Evolutionary conservation across 345 rosid species (phyloP).

Genomic region (Iberis pinnata): DNA sequence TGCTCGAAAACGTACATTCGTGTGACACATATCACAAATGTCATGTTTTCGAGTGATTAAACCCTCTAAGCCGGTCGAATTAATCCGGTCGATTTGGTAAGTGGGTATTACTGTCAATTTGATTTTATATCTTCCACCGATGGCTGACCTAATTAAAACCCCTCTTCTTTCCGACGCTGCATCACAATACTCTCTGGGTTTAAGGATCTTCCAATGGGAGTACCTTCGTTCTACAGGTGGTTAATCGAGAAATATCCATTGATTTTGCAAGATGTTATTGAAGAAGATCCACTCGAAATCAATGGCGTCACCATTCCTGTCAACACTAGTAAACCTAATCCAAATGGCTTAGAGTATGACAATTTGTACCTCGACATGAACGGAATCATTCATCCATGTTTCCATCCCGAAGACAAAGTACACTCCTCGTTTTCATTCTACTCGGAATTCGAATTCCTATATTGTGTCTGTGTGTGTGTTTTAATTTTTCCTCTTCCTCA

Average conservation of each 20-base stretch:
- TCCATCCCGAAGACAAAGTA: conserved; percentile 93
- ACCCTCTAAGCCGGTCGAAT: too few species aligned
- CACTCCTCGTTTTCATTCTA: background rate
- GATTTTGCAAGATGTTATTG: conserved; percentile 67
- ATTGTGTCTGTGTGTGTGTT: background rate
- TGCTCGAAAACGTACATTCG: too few species aligned
- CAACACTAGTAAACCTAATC: conserved; percentile 74
- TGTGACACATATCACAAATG: too few species aligned
- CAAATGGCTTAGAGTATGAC: conserved; percentile 74
- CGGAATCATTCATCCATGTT: conserved; percentile 96
- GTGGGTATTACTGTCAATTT: too few species aligned
- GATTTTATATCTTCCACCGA: too few species aligned
- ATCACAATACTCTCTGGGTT: background rate
- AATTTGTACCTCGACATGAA: conserved; percentile 98
- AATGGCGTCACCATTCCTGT: conserved; percentile 64
- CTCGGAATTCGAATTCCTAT: background rate
- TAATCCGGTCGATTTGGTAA: too few species aligned
- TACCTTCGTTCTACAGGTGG: conserved; percentile 93
- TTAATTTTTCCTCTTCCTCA: conserved; percentile 27
- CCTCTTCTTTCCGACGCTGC: background rate
- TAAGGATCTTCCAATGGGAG: conserved; percentile 52
- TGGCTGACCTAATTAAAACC: too few species aligned
- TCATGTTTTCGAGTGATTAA: too few species aligned
- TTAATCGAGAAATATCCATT: conserved; percentile 81
- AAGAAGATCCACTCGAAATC: conserved; percentile 67